phyloP scores from a whole-genome alignment of 2,329 filamentous ascomycete species.

The Cladorrhinum sp. region DNA sequence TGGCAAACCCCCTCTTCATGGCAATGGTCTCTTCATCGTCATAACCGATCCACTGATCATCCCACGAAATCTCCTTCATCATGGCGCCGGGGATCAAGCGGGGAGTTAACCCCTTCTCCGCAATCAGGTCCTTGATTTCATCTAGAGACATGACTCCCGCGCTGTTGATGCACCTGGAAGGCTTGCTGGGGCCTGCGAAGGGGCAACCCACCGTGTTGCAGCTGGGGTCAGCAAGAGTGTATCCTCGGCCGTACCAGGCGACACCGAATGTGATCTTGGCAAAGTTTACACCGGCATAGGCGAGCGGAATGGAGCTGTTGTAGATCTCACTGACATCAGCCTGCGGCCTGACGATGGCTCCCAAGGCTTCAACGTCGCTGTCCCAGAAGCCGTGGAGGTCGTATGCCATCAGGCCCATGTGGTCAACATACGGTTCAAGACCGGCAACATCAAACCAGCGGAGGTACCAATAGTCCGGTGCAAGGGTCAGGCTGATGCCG shows the following conservation, averaged over 20 bases:
- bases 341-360: slow-evolving; percentile 36
- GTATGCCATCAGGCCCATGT: slow-evolving; percentile 39
- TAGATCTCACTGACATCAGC: slow-evolving; percentile 43
- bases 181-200: slow-evolving; percentile 27
- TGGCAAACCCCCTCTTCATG: slow-evolving; percentile 30
- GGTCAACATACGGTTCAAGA: slow-evolving; percentile 39
- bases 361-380: slow-evolving; percentile 30
- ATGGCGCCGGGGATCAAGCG: slow-evolving; percentile 19
- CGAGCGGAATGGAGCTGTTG: slow-evolving; percentile 37
- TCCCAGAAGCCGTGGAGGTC: slow-evolving; percentile 44
- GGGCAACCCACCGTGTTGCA: slow-evolving; percentile 30
- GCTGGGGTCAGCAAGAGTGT: slow-evolving; percentile 32
- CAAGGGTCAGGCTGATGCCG: slow-evolving; percentile 40
- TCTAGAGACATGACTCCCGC: slow-evolving; percentile 32
- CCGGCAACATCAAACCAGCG: slow-evolving; percentile 35
- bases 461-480: slow-evolving; percentile 39
- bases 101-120: slow-evolving; percentile 21
- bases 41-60: slow-evolving; percentile 29
- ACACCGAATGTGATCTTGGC: slow-evolving; percentile 46
- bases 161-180: slow-evolving; percentile 30
- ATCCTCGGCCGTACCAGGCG: slow-evolving; percentile 47
- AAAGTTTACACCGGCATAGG: slow-evolving; percentile 39
- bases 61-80: slow-evolving; percentile 31
- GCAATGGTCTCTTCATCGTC: slow-evolving; percentile 26
- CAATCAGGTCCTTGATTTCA: slow-evolving; percentile 34